These are phyloP conservation scores for Phytopythium vexans DNA, from an alignment of 352 stramenopile genomes.

Conservation along the genomic window DNA sequence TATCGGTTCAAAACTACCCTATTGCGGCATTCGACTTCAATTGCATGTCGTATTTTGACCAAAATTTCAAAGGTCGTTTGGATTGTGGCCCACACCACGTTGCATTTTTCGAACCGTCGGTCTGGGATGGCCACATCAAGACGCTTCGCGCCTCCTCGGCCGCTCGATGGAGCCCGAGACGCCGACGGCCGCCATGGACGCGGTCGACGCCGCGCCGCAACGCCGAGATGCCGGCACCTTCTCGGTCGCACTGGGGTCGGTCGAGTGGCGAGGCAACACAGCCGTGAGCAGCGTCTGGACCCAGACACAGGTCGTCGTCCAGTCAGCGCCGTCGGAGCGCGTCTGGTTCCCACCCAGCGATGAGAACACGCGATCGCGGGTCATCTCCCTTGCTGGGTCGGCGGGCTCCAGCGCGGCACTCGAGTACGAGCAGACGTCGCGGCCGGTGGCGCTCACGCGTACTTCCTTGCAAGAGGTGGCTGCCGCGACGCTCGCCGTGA, in stretches of 20 bases:
- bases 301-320: conserved; percentile 15
- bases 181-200: too few species aligned
- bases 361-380: conserved; percentile 43
- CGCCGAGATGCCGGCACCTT: conserved; percentile 26
- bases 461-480: conserved; percentile 36
- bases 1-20: too few species aligned
- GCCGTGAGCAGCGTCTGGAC: neutral
- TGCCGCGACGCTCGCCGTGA: conserved; percentile 30
- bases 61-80: too few species aligned
- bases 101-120: too few species aligned
- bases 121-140: too few species aligned
- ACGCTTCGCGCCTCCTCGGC: too few species aligned
- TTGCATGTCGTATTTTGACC: too few species aligned
- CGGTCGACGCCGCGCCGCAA: neutral
- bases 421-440: conserved; percentile 52
- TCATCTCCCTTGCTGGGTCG: conserved; percentile 4
- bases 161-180: too few species aligned
- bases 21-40: too few species aligned
- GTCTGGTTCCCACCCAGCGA: conserved; percentile 55
- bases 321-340: conserved; percentile 23
- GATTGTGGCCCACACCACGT: too few species aligned
- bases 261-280: neutral
- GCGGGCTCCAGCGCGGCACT: conserved; percentile 3
- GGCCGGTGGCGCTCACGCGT: conserved; percentile 25
- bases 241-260: conserved; percentile 21